Evolutionary conservation across 768 basidiomycete genomes (phyloP), one percentile per base, ranked within the genome.

Genomic region (Fistulinella prunicolor): DNA sequence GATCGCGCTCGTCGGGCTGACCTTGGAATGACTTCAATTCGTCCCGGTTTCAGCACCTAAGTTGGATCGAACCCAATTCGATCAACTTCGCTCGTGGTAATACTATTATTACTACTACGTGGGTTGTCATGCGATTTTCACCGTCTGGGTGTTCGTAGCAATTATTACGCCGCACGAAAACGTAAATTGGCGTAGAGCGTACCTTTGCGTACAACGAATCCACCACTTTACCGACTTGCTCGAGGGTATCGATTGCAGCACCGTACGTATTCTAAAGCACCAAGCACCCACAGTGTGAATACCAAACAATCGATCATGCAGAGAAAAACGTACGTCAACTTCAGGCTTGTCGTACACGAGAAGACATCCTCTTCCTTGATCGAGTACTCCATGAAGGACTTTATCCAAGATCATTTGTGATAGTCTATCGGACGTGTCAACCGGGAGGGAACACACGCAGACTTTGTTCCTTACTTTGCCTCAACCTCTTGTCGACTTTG

Each of bases 361-460:
- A 41, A 97, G 70, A 60, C 93, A 94, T 0, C 94, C 94, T 3
- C 90, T 80, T 22, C 92, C 93, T 65, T 98, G 95, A 65, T 98
- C 95, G n/a, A 99, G 76, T 1, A 99, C 94, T 6, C 95, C 95
- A 53, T 91, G 81, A 54, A 98, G 80, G 2, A 94, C 82, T 58
- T 94, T 94, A 70, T 97, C 95, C 30, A 97, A 73, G 53, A 98
- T 99, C 95, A 99, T 98, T 65, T 99, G 95, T 24, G 89, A 93
- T 22, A 98, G 71, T 64, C 94, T 95, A 57, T 6, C 26, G 17
- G 46, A 23, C 20, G 38, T 1, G 37, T 63, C 38, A 59, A 22
- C 20, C 17, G 7, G 23, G 47, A 42, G 10, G 10, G 9, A 38
- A 26, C 6, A n/a, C 10, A 10, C 14, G 9, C 1, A 1, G 12